Base-by-base conservation (phyloP, 2,329 filamentous ascomycete genomes). In the Monilinia fructicola region DNA sequence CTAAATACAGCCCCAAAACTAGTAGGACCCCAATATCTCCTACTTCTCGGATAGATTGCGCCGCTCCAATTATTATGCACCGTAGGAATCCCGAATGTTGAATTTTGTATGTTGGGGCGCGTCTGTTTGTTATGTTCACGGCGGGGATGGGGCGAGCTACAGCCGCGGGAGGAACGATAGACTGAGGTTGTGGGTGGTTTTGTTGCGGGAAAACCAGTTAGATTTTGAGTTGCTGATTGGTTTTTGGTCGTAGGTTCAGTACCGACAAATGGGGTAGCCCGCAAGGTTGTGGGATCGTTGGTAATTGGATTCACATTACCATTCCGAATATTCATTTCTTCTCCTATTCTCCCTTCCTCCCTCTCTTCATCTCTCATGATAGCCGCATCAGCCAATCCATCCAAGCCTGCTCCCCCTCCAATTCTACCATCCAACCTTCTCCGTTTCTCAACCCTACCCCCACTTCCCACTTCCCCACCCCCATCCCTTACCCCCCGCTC, bases 1-100 rank as follows among this genome's bases (percentile, higher is more conserved):
- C 67, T 67, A 53, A 73, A 76, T 2, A 75, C 69, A 31, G 74
- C 71, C n/a, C 70, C 70, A 61, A 74, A 74, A 53, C 70, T 74
- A 1, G 74, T 75, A 3, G 72, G 73, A 1, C 74, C 74, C 53
- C 71, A 70, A 54, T 72, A 75, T 23, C 67, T 62, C 3, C 69
- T 65, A n/a, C 73, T 74, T 4, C 66, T 60, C 53, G 67, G 70
- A 65, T 69, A 73, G 12, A 69, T 64, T 4, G 69, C 65, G 18
- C 67, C 50, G 50, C 70, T 71, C 71, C 70, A 73, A 31, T 58
- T 44, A 31, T 46, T 31, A 9, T 31, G 18, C 55, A 58, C 26
- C 6, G 40, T n/a, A 12, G 40, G 16, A 1, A 14, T 58, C 5
- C 18, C 55, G 10, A 4, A 26, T 18, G 6, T 31, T n/a, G 18